phyloP scores from a whole-genome alignment of 495 filamentous ascomycete genomes.

The Pyrenopolyporus hunteri region DNA sequence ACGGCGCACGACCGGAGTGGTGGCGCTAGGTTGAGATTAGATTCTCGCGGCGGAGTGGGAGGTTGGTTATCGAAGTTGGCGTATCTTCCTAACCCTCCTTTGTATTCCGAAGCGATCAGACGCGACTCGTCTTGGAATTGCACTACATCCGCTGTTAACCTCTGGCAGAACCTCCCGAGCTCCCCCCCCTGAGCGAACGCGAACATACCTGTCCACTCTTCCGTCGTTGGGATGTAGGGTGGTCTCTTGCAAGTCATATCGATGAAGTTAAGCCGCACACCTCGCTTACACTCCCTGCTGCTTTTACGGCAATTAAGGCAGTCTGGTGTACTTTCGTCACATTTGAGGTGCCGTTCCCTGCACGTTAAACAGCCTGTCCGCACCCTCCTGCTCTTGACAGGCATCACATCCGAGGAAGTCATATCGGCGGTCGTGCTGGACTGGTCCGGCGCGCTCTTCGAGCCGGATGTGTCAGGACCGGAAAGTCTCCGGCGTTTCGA shows the following conservation, averaged over 20 bases:
- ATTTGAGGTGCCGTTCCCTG: constrained; percentile 69
- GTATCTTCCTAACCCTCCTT: constrained; percentile 80
- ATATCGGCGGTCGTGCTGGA: constrained; percentile 37
- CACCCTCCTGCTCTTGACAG: constrained; percentile 69
- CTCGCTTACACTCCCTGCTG: constrained; percentile 81
- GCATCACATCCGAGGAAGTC: constrained; percentile 40
- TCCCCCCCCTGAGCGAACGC: not conserved
- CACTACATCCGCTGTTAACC: constrained; percentile 49
- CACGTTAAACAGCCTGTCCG: constrained; percentile 82
- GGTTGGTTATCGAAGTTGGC: constrained; percentile 54
- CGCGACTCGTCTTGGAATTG: constrained; percentile 88
- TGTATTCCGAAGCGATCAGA: constrained; percentile 89
- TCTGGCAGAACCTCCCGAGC: not conserved
- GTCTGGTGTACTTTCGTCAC: constrained; percentile 79
- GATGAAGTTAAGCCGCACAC: constrained; percentile 90
- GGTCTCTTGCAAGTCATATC: constrained; percentile 78
- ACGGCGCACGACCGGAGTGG: constrained; percentile 13
- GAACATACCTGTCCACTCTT: constrained; percentile 69
- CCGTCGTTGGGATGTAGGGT: constrained; percentile 64
- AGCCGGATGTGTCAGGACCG: not conserved
- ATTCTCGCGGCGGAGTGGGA: constrained; percentile 38
- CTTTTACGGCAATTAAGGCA: constrained; percentile 92
- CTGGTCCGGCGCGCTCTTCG: constrained; percentile 30
- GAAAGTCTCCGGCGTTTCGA: constrained; percentile 38
- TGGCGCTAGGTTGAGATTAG: constrained; percentile 16